These are phyloP conservation scores for Hypoxylon lienhwacheense DNA, from an alignment of 495 filamentous ascomycete species.

Conservation along the genomic window DNA sequence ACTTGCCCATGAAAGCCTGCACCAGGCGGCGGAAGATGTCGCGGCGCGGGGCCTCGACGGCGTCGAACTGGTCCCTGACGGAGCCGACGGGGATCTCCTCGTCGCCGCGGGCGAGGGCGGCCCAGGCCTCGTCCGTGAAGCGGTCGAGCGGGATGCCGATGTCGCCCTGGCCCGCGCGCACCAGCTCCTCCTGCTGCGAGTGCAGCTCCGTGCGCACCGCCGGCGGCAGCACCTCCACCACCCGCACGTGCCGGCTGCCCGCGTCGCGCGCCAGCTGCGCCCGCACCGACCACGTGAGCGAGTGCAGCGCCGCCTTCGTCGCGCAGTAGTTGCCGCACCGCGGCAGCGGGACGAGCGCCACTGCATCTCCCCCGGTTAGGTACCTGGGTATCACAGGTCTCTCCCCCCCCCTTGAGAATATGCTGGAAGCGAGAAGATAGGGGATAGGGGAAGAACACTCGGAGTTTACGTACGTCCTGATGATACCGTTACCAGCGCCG, in stretches of 20 bases:
- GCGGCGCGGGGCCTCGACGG: slow-evolving; percentile 19
- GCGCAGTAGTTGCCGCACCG: slow-evolving; percentile 59
- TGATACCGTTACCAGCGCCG: slow-evolving; percentile 53
- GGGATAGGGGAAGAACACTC: too few relatives aligned
- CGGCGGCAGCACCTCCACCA: slow-evolving; percentile 69
- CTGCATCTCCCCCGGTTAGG: too few relatives aligned
- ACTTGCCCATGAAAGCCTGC: slow-evolving; percentile 14
- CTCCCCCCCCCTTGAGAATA: too few relatives aligned
- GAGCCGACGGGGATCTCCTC: slow-evolving; percentile 48
- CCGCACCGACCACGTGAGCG: slow-evolving; percentile 58
- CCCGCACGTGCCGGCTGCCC: slow-evolving; percentile 45
- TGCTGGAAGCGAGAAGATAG: too few relatives aligned
- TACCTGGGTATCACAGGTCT: too few relatives aligned
- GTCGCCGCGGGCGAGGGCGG: slow-evolving; percentile 51
- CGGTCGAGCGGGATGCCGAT: slow-evolving; percentile 63
- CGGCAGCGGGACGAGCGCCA: slow-evolving; percentile 57
- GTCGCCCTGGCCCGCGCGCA: slow-evolving; percentile 38
- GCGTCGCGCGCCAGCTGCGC: slow-evolving; percentile 55
- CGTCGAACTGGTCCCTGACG: slow-evolving; percentile 18
- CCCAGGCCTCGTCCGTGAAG: slow-evolving; percentile 61
- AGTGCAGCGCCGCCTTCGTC: slow-evolving; percentile 61
- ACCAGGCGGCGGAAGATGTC: slow-evolving; percentile 15
- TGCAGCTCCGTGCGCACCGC: slow-evolving; percentile 68
- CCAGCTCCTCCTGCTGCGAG: slow-evolving; percentile 52
- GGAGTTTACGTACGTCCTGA: too few relatives aligned